A percentile compares a stretch with the other conserved stretches of the same genome.
These are phyloP conservation scores for Bruguiera hainesii DNA, from an alignment of 441 rosid species.

Conservation along the genomic window DNA sequence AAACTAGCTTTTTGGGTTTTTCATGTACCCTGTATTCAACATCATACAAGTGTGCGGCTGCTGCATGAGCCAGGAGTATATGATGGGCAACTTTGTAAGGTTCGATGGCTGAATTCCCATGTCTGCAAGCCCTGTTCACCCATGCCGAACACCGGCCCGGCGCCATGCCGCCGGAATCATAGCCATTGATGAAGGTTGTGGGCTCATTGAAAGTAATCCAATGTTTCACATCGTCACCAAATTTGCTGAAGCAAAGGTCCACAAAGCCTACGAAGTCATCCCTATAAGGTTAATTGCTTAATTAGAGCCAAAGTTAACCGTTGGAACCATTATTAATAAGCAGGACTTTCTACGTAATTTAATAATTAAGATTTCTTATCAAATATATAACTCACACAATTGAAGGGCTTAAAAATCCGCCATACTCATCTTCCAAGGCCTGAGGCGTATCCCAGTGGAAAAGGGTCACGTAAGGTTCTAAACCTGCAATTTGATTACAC, in stretches of 20 bases:
- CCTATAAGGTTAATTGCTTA: not conserved
- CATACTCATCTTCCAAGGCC: conserved; percentile 30
- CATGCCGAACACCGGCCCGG: conserved; percentile 21
- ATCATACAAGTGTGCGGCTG: conserved; percentile 20
- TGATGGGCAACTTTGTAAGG: conserved; percentile 23
- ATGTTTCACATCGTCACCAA: conserved; percentile 25
- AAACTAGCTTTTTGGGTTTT: too few relatives aligned
- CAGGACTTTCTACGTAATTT: too few relatives aligned
- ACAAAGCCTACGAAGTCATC: conserved; percentile 15
- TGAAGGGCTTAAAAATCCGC: conserved; percentile 25
- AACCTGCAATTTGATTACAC: conserved; percentile 3
- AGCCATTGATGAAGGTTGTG: not conserved
- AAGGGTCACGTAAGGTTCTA: conserved; percentile 32
- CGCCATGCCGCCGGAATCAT: conserved; percentile 3
- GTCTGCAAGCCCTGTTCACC: conserved; percentile 4
- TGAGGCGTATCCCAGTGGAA: conserved; percentile 39
- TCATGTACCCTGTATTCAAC: conserved; percentile 18
- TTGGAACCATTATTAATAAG: too few relatives aligned
- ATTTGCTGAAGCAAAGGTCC: conserved; percentile 19
- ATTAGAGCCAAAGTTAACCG: too few relatives aligned
- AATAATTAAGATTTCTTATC: not conserved
- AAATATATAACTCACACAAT: conserved; percentile 22
- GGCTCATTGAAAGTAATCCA: conserved; percentile 32
- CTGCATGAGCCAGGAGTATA: conserved; percentile 21
- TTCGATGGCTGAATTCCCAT: conserved; percentile 21